phyloP scores from a whole-genome alignment of 768 basidiomycete species.

The Mycena indigotica region DNA sequence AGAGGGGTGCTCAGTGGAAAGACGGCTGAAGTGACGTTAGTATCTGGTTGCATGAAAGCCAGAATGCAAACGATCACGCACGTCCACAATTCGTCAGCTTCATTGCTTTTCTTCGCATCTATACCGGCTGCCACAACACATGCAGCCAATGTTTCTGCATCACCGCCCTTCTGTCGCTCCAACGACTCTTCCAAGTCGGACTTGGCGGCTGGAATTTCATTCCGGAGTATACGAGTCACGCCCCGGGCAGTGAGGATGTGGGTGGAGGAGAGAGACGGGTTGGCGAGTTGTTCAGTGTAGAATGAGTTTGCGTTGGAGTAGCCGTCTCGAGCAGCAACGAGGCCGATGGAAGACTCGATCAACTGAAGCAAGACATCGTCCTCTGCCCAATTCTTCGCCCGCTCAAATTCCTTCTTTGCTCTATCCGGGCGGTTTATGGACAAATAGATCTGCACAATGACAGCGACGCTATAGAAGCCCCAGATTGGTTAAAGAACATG shows the following conservation, averaged over 20 bases:
- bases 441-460: conserved; percentile 85
- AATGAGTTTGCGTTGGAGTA: conserved; percentile 61
- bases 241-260: conserved; percentile 80
- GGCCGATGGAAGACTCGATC: conserved; percentile 81
- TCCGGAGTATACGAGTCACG: conserved; percentile 74
- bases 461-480: conserved; percentile 59
- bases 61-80: conserved; percentile 38
- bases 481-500: not conserved
- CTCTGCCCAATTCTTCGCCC: conserved; percentile 83
- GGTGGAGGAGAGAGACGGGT: conserved; percentile 74
- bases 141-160: conserved; percentile 71
- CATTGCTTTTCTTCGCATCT: conserved; percentile 55
- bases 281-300: conserved; percentile 82
- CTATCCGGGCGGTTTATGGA: conserved; percentile 88
- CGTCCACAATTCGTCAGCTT: conserved; percentile 72
- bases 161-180: conserved; percentile 54
- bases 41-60: conserved; percentile 11
- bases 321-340: conserved; percentile 69
- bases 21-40: conserved; percentile 1
- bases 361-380: conserved; percentile 88
- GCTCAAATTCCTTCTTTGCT: conserved; percentile 83
- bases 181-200: conserved; percentile 80
- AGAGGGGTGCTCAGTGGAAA: conserved; percentile 50
- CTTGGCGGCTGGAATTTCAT: conserved; percentile 74
- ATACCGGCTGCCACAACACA: conserved; percentile 65